These are phyloP conservation scores for Tubosaeta sp. DNA, from an alignment of 768 basidiomycete genomes.

Conservation along the genomic window DNA sequence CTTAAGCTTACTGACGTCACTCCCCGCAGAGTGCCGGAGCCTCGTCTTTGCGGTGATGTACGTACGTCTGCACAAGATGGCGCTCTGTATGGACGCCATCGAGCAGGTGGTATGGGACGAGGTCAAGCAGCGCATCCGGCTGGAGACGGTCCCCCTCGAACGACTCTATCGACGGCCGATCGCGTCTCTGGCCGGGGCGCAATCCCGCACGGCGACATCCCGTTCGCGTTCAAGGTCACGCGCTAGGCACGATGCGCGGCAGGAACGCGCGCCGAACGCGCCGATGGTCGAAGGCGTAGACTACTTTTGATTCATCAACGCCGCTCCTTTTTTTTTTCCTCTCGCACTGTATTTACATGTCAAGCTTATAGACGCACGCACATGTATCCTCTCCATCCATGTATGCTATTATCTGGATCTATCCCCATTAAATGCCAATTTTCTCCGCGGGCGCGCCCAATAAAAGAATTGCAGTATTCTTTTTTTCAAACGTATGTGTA, in stretches of 20 bases:
- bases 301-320: background rate
- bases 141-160: conserved; percentile 21
- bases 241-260: background rate
- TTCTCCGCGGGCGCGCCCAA: background rate
- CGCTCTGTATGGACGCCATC: conserved; percentile 37
- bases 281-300: background rate
- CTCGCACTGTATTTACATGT: background rate
- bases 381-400: background rate
- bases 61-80: conserved; percentile 32
- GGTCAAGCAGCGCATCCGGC: conserved; percentile 30
- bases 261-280: background rate
- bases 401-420: background rate
- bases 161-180: conserved; percentile 14
- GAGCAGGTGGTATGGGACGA: conserved; percentile 34
- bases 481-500: background rate
- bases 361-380: background rate
- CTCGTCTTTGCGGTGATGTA: conserved; percentile 33
- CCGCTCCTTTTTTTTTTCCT: background rate
- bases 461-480: background rate
- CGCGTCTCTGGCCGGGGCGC: background rate
- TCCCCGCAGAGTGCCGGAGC: conserved; percentile 36
- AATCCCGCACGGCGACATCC: background rate
- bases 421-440: background rate
- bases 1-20: conserved; percentile 35
- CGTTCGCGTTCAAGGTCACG: background rate